Conservation (phyloP, 306 rosid species). For the Begonia loranthoides region DNA sequence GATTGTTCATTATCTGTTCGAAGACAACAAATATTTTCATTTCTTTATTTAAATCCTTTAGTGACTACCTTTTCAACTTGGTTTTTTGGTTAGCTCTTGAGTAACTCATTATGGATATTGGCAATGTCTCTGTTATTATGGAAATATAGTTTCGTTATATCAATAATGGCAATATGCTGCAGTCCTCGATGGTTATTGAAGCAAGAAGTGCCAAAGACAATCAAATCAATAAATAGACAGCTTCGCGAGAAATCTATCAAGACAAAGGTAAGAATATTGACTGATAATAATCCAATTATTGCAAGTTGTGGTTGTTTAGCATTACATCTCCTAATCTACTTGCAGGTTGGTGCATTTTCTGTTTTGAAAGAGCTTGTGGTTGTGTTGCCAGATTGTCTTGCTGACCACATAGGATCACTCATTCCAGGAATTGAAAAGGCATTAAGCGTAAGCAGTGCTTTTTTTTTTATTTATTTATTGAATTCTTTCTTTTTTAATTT, state of each 20-base stretch:
- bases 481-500: too few species aligned
- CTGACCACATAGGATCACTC: conserved; percentile 96
- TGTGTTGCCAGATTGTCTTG: conserved; percentile 95
- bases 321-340: conserved; percentile 13
- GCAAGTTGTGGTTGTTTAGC: conserved; percentile 4
- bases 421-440: conserved; percentile 98
- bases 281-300: neutral
- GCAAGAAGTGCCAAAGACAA: conserved; percentile 87
- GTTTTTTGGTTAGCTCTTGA: too few species aligned
- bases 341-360: conserved; percentile 96
- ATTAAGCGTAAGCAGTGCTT: conserved; percentile 48
- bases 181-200: conserved; percentile 98
- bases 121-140: too few species aligned
- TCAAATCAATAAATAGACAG: conserved; percentile 84
- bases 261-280: conserved; percentile 57
- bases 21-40: too few species aligned
- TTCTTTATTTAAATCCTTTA: too few species aligned
- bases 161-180: conserved; percentile 25
- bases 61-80: too few species aligned
- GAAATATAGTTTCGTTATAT: too few species aligned
- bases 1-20: too few species aligned
- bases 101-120: too few species aligned
- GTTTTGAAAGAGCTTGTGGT: conserved; percentile 96
- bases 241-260: conserved; percentile 95
- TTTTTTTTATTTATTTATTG: conserved; percentile 4